Conservation (phyloP, 352 stramenopile species). For the Elongisporangium undulatum region DNA sequence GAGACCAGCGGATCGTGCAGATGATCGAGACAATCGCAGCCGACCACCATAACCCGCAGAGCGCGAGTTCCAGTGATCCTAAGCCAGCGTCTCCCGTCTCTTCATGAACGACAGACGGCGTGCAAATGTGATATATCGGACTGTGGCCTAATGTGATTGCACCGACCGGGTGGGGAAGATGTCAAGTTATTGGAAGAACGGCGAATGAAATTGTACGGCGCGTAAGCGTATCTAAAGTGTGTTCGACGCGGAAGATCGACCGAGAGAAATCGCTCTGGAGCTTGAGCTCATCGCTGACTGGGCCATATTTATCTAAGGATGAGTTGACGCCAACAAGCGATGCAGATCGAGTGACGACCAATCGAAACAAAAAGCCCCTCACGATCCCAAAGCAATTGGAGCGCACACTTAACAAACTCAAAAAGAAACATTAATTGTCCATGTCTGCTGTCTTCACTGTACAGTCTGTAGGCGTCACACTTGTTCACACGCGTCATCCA, state of each 20-base stretch:
- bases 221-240: no score
- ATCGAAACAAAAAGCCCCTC: not conserved
- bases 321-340: not conserved
- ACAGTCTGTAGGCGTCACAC: no score
- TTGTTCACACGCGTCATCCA: no score
- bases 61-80: not conserved
- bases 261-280: no score
- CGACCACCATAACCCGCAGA: constrained; percentile 60
- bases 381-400: not conserved
- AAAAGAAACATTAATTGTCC: not conserved
- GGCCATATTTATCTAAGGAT: not conserved
- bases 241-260: no score
- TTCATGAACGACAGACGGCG: not conserved
- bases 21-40: constrained; percentile 66
- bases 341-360: not conserved
- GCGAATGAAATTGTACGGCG: not conserved
- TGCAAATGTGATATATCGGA: not conserved
- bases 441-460: no score
- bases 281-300: no score
- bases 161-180: not conserved
- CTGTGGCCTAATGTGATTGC: not conserved
- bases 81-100: not conserved
- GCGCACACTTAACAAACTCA: not conserved
- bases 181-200: not conserved
- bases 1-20: constrained; percentile 57